Evolutionary conservation across 495 filamentous ascomycete species (phyloP).

Genomic region (Hyaloscypha finlandica): DNA sequence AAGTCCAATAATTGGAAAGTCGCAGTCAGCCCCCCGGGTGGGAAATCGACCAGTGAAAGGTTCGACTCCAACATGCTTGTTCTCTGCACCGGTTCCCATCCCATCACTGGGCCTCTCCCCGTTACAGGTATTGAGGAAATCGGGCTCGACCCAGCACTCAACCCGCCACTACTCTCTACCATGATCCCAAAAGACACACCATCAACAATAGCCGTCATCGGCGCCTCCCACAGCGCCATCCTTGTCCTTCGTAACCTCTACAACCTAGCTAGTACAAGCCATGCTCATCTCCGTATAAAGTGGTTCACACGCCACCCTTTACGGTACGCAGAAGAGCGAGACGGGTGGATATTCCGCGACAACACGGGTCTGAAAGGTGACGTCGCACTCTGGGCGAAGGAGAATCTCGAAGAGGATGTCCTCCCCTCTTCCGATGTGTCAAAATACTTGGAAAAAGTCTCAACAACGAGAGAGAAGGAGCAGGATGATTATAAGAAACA

Average conservation of each 20-base stretch:
- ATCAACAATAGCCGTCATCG: slow-evolving; percentile 54
- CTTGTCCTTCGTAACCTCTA: slow-evolving; percentile 61
- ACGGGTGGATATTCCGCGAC: slow-evolving; percentile 63
- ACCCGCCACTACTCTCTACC: slow-evolving; percentile 50
- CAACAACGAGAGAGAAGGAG: slow-evolving; percentile 49
- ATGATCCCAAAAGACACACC: slow-evolving; percentile 41
- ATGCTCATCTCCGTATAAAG: slow-evolving; percentile 55
- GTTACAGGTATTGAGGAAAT: slow-evolving; percentile 40
- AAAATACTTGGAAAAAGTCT: slow-evolving; percentile 51
- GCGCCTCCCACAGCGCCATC: slow-evolving; percentile 63
- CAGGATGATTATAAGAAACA: slow-evolving; percentile 43
- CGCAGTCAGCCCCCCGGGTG: slow-evolving; percentile 30
- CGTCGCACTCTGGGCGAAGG: slow-evolving; percentile 57
- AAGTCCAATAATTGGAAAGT: slow-evolving; percentile 49
- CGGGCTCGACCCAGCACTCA: slow-evolving; percentile 57
- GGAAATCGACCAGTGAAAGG: slow-evolving; percentile 18
- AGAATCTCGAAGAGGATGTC: slow-evolving; percentile 53
- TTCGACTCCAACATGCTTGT: slow-evolving; percentile 41
- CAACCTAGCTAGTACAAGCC: slow-evolving; percentile 48
- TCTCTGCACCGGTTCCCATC: slow-evolving; percentile 60
- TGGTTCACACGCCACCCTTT: slow-evolving; percentile 63
- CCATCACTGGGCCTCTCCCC: slow-evolving; percentile 45
- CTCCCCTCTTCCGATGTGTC: slow-evolving; percentile 50
- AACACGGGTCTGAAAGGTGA: slow-evolving; percentile 65
- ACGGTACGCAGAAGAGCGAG: slow-evolving; percentile 61